phyloP scores from a whole-genome alignment of 2,329 filamentous ascomycete genomes.

The Ceratocystiopsis minuta region DNA sequence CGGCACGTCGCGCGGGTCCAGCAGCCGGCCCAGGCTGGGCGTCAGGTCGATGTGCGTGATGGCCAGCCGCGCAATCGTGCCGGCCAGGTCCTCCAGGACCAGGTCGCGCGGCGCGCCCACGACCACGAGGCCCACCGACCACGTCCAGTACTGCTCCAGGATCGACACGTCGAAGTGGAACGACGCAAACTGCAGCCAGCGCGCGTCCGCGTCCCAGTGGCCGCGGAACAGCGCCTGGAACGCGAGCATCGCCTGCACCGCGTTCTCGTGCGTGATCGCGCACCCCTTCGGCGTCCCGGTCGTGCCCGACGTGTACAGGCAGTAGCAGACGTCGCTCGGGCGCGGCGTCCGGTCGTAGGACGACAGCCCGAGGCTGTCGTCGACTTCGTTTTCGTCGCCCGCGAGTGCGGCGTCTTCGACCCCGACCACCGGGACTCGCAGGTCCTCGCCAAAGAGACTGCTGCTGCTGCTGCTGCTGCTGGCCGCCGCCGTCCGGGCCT shows the following conservation, averaged over 20 bases:
- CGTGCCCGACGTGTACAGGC: conserved; percentile 74
- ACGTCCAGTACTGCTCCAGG: conserved; percentile 88
- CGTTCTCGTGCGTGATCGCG: conserved; percentile 73
- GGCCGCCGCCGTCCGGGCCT: conserved; percentile 12
- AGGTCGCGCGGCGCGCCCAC: conserved; percentile 69
- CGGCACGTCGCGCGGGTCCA: conserved; percentile 66
- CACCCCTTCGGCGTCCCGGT: conserved; percentile 79
- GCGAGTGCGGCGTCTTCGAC: conserved; percentile 10
- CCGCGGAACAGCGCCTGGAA: conserved; percentile 62
- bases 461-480: conserved; percentile 7
- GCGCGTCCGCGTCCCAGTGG: conserved; percentile 55
- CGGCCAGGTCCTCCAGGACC: conserved; percentile 66
- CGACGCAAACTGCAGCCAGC: conserved; percentile 84
- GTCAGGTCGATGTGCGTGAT: conserved; percentile 90
- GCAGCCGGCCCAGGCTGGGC: conserved; percentile 63
- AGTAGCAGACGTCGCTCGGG: conserved; percentile 50
- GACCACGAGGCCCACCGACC: conserved; percentile 75
- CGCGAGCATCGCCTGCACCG: conserved; percentile 74
- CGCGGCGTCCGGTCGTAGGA: conserved; percentile 10
- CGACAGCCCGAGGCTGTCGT: no score
- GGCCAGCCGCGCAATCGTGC: conserved; percentile 48
- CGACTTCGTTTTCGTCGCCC: no score
- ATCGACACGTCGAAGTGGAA: conserved; percentile 92
- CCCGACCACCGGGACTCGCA: conserved; percentile 12
- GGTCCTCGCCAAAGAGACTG: no score